phyloP scores from a whole-genome alignment of 306 rosid genomes.

The Dryas octopetala region DNA sequence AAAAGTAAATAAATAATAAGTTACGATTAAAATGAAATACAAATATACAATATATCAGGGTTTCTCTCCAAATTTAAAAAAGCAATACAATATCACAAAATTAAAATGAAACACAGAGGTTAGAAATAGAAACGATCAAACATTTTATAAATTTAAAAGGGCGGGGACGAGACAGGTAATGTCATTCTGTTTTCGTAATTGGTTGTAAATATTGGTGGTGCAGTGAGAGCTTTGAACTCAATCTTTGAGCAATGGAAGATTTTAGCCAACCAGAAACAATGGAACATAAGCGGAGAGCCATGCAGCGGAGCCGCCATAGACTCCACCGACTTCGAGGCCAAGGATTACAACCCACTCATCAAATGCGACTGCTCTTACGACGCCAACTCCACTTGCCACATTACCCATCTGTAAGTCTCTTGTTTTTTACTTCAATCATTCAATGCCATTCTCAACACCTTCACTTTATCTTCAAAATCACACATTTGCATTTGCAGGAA shows the following conservation, averaged over 20 bases:
- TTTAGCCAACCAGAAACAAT: constrained; percentile 26
- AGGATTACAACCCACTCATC: constrained; percentile 47
- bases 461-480: not conserved
- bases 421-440: not conserved
- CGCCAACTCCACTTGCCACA: constrained; percentile 50
- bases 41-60: too few relatives aligned
- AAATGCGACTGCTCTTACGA: constrained; percentile 55
- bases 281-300: constrained; percentile 70
- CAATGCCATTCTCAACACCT: not conserved
- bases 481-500: constrained; percentile 41
- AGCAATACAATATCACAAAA: too few relatives aligned
- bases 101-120: too few relatives aligned
- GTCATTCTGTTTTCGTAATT: not conserved
- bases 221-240: constrained; percentile 60
- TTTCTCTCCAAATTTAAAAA: too few relatives aligned
- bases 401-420: constrained; percentile 49
- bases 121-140: too few relatives aligned
- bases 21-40: too few relatives aligned
- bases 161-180: too few relatives aligned
- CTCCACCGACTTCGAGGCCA: not conserved
- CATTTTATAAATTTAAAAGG: too few relatives aligned
- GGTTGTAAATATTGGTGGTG: constrained; percentile 5
- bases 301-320: constrained; percentile 68
- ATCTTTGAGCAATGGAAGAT: constrained; percentile 55
- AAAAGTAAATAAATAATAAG: too few relatives aligned